phyloP scores from a whole-genome alignment of 1,284 basidiomycete species.

The Heterobasidion annosum region DNA sequence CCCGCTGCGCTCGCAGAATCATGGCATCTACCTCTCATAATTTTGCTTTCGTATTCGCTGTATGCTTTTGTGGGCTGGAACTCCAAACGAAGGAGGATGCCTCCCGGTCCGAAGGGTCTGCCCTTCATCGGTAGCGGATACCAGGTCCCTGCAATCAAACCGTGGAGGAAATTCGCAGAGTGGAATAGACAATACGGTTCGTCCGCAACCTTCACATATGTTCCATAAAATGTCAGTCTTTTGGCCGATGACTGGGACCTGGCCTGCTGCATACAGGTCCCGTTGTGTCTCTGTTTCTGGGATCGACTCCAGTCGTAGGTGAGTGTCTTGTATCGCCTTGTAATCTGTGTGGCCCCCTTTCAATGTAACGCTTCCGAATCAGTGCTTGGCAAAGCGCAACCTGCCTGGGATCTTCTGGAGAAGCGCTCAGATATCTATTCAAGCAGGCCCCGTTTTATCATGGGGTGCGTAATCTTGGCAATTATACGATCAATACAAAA shows the following conservation, averaged over 20 bases:
- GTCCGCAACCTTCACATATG: background rate
- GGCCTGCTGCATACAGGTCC: slow-evolving; percentile 25
- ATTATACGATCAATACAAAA: background rate
- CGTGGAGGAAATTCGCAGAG: slow-evolving; percentile 40
- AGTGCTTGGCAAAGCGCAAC: slow-evolving; percentile 40
- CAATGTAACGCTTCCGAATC: background rate
- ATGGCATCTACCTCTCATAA: background rate
- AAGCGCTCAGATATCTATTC: slow-evolving; percentile 43
- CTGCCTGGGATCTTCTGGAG: slow-evolving; percentile 44
- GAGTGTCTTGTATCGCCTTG: slow-evolving; percentile 3
- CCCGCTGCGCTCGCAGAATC: background rate
- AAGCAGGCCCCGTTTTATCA: slow-evolving; percentile 39
- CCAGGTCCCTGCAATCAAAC: slow-evolving; percentile 36
- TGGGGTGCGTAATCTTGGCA: slow-evolving; percentile 18
- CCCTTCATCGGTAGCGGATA: slow-evolving; percentile 38
- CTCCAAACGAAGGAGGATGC: slow-evolving; percentile 20
- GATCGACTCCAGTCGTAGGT: slow-evolving; percentile 39
- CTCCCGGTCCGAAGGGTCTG: slow-evolving; percentile 33
- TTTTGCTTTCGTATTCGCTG: background rate
- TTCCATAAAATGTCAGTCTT: background rate
- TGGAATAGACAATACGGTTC: slow-evolving; percentile 39
- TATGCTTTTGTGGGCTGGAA: background rate
- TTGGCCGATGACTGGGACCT: background rate
- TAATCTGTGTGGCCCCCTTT: no score
- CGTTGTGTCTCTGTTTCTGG: slow-evolving; percentile 44